phyloP scores from a whole-genome alignment of 441 rosid species.

The Bruguiera hainesii region DNA sequence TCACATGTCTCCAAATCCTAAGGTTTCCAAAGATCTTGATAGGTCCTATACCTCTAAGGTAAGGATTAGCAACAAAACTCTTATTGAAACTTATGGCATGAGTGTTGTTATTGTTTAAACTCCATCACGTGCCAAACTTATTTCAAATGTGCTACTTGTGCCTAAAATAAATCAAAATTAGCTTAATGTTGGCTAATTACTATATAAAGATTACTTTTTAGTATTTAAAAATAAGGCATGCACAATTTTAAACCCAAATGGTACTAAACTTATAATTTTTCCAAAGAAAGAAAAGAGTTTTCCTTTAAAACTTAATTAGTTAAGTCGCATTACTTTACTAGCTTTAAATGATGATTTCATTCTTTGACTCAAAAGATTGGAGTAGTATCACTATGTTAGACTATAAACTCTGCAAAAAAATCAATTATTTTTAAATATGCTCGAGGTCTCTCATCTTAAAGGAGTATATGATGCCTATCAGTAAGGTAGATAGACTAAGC shows the following conservation, averaged over 20 bases:
- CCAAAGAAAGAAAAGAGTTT: not conserved
- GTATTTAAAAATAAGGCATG: not conserved
- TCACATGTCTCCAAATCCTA: too few species aligned
- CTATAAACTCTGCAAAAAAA: not conserved
- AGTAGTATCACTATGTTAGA: not conserved
- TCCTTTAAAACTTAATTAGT: not conserved
- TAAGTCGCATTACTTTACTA: not conserved
- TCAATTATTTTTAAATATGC: too few species aligned
- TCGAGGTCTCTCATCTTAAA: too few species aligned
- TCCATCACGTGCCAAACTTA: not conserved
- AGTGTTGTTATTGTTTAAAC: not conserved
- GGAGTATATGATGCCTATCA: not conserved
- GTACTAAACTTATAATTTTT: not conserved
- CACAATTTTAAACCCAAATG: not conserved
- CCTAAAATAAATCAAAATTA: not conserved
- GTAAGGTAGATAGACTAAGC: not conserved
- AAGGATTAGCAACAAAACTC: not conserved
- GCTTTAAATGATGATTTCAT: not conserved
- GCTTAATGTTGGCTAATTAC: not conserved
- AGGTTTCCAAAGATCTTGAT: too few species aligned
- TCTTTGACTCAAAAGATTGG: not conserved
- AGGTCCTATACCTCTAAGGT: too few species aligned
- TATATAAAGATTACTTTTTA: not conserved
- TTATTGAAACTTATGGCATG: not conserved
- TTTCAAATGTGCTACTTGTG: not conserved